A percentile compares a stretch with the other conserved stretches of the same genome.
phyloP scores from a whole-genome alignment of 768 basidiomycete species.

The Psilocybe azurescens region DNA sequence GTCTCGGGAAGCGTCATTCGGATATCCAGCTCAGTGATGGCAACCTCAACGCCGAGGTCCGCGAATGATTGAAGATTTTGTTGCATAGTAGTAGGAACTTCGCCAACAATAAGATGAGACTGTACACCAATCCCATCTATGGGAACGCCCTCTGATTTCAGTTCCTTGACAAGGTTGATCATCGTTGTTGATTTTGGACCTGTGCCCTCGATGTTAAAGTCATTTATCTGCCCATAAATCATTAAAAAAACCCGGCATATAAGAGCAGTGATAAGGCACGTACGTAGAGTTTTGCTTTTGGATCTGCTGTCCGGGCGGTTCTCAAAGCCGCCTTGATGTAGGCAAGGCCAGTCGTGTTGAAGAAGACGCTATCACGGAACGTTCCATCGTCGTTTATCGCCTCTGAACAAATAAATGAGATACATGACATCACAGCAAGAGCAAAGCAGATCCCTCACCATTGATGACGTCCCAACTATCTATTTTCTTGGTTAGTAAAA shows the following conservation, averaged over 20 bases:
- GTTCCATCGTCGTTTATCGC: conserved; percentile 62
- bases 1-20: conserved; percentile 63
- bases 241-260: not conserved
- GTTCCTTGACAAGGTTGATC: conserved; percentile 55
- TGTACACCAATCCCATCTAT: conserved; percentile 69
- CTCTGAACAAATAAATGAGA: conserved; percentile 7
- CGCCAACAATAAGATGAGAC: conserved; percentile 63
- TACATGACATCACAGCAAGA: not conserved
- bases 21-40: conserved; percentile 72
- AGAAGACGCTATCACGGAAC: conserved; percentile 57
- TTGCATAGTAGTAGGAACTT: conserved; percentile 53
- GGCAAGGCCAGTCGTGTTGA: conserved; percentile 48
- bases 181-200: conserved; percentile 62
- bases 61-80: conserved; percentile 57
- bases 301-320: conserved; percentile 59
- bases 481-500: conserved; percentile 18
- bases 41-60: conserved; percentile 67
- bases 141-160: conserved; percentile 52
- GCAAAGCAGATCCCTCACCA: conserved; percentile 29
- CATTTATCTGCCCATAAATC: conserved; percentile 35
- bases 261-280: conserved; percentile 4
- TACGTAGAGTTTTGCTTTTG: conserved; percentile 61
- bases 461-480: conserved; percentile 61
- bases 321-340: conserved; percentile 57
- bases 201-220: conserved; percentile 46